Evolutionary conservation across 805 yeast genomes (phyloP).

Genomic region (Kodamaea laetipori): DNA sequence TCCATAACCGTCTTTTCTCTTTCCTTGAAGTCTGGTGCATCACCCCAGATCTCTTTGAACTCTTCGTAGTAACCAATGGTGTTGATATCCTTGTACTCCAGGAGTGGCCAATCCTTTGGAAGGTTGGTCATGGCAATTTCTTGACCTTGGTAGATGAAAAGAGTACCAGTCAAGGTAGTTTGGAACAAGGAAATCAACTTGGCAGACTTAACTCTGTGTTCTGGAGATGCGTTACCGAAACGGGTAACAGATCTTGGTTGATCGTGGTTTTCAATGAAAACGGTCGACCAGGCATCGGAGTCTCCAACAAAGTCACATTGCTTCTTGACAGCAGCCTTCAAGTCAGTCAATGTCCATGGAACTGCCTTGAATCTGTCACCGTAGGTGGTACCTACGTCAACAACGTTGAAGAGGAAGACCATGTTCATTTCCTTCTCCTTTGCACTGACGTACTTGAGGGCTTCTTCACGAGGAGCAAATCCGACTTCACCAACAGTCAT

Average conservation of each 20-base stretch:
- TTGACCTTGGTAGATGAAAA: constrained; percentile 62
- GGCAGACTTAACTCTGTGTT: constrained; percentile 37
- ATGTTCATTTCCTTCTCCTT: constrained; percentile 42
- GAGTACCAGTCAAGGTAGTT: constrained; percentile 52
- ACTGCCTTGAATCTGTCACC: constrained; percentile 37
- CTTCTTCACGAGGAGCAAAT: constrained; percentile 41
- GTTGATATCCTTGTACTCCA: constrained; percentile 54
- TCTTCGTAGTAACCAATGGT: constrained; percentile 44
- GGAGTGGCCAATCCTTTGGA: constrained; percentile 47
- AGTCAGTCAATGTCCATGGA: constrained; percentile 38
- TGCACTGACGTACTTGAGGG: constrained; percentile 46
- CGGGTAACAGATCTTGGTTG: constrained; percentile 56
- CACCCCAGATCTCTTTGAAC: constrained; percentile 28
- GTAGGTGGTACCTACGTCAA: constrained; percentile 40
- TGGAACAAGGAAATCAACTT: constrained; percentile 51
- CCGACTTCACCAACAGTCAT: constrained; percentile 64
- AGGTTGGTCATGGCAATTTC: constrained; percentile 59
- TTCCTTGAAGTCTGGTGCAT: constrained; percentile 23
- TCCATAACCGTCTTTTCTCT: constrained; percentile 32
- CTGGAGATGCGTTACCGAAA: constrained; percentile 47
- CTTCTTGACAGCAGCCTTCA: constrained; percentile 32
- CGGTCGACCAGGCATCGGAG: constrained; percentile 60
- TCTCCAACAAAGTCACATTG: constrained; percentile 41
- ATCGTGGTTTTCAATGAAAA: constrained; percentile 60
- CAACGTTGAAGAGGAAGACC: constrained; percentile 40